Evolutionary conservation across 768 basidiomycete species (phyloP).

Genomic region (Serpula lacrymans): DNA sequence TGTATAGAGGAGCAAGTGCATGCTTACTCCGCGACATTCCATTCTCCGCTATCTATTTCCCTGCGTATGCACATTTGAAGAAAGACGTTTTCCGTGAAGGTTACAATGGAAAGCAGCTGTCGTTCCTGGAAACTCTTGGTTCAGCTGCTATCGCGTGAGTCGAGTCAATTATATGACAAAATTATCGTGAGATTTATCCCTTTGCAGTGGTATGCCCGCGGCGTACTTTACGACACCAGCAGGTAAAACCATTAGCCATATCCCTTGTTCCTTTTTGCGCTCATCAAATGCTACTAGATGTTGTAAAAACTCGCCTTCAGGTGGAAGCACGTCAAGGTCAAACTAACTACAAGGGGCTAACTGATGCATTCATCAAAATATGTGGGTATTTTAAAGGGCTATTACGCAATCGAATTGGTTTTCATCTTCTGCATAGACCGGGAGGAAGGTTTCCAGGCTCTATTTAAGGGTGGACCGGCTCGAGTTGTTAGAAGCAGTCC

Average conservation of each 20-base stretch:
- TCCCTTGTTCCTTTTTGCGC: slow-evolving; percentile 18
- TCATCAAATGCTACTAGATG: slow-evolving; percentile 53
- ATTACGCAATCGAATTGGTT: slow-evolving; percentile 1
- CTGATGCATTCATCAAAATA: slow-evolving; percentile 89
- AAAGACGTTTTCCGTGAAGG: slow-evolving; percentile 95
- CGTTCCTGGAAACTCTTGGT: slow-evolving; percentile 84
- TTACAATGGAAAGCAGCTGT: slow-evolving; percentile 88
- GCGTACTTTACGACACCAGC: slow-evolving; percentile 92
- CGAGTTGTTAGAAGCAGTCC: slow-evolving; percentile 85
- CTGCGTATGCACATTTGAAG: slow-evolving; percentile 86
- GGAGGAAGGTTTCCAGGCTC: slow-evolving; percentile 85
- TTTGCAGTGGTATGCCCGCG: slow-evolving; percentile 90
- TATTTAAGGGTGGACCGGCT: slow-evolving; percentile 91
- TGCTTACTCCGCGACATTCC: slow-evolving; percentile 95
- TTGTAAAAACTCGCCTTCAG: slow-evolving; percentile 95
- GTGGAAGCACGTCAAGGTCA: slow-evolving; percentile 90
- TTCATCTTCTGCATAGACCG: slow-evolving; percentile 47
- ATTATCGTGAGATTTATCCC: slow-evolving; percentile 25
- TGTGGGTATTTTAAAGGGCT: slow-evolving; percentile 50
- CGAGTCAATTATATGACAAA: slow-evolving; percentile 12
- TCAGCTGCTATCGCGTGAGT: slow-evolving; percentile 82
- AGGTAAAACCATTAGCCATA: too few species aligned
- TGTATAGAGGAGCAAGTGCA: slow-evolving; percentile 91
- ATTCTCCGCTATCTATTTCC: slow-evolving; percentile 93
- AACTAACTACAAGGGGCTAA: slow-evolving; percentile 85